These are phyloP conservation scores for Colletotrichum sp. DNA, from an alignment of 2,329 filamentous ascomycete genomes.

Conservation along the genomic window DNA sequence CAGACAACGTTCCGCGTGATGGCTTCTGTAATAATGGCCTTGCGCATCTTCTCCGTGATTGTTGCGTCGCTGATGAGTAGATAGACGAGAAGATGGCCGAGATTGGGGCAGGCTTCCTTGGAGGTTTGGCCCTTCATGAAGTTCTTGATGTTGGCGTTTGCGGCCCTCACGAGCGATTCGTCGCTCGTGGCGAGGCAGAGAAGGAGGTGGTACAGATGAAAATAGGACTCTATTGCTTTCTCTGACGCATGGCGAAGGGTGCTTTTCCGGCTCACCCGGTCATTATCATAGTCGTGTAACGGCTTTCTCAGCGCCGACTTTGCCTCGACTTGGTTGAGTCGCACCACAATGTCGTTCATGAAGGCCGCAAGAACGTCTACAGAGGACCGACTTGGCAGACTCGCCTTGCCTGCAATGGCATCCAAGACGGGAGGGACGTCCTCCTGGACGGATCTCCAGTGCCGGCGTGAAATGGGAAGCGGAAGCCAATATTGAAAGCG, in stretches of 20 bases:
- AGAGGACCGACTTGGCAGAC: slow-evolving; percentile 16
- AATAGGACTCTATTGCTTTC: slow-evolving; percentile 59
- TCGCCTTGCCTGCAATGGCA: slow-evolving; percentile 27
- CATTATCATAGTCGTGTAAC: background rate
- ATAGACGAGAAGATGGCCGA: slow-evolving; percentile 53
- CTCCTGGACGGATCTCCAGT: slow-evolving; percentile 44
- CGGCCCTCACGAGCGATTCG: slow-evolving; percentile 35
- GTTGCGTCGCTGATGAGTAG: slow-evolving; percentile 49
- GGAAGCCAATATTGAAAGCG: slow-evolving; percentile 49
- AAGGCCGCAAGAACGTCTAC: slow-evolving; percentile 48
- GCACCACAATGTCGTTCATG: slow-evolving; percentile 57
- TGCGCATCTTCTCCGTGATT: slow-evolving; percentile 42
- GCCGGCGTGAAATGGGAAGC: slow-evolving; percentile 47
- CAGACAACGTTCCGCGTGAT: slow-evolving; percentile 57
- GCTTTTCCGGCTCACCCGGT: slow-evolving; percentile 30
- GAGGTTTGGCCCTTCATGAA: slow-evolving; percentile 44
- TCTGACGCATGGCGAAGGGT: slow-evolving; percentile 53
- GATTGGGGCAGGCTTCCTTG: slow-evolving; percentile 49
- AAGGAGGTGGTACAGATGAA: slow-evolving; percentile 56
- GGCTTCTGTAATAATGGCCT: slow-evolving; percentile 51
- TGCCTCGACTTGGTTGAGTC: slow-evolving; percentile 40
- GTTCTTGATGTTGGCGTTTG: slow-evolving; percentile 42
- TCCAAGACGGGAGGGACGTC: slow-evolving; percentile 23
- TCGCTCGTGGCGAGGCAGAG: slow-evolving; percentile 49
- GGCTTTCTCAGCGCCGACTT: background rate